Conservation (phyloP, 257 asterid genomes). For the Solanum peruvianum region DNA sequence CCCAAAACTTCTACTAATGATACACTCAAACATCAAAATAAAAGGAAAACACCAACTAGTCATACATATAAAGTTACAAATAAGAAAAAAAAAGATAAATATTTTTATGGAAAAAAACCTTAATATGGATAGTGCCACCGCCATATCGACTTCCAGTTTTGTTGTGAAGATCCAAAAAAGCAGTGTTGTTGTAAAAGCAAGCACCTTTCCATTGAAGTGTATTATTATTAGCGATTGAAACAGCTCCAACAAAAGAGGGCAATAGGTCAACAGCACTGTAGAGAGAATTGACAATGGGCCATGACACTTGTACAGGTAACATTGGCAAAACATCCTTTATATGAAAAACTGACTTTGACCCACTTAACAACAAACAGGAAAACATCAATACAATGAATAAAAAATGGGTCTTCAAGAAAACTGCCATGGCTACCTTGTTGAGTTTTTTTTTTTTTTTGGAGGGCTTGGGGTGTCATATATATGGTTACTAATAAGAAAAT, state of each 20-base stretch:
- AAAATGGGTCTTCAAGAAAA: slow-evolving; percentile 16
- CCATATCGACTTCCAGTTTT: slow-evolving; percentile 54
- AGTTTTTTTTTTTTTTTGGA: neutral
- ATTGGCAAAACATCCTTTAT: slow-evolving; percentile 51
- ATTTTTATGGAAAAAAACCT: slow-evolving; percentile 22
- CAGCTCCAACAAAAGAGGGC: slow-evolving; percentile 79
- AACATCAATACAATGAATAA: slow-evolving; percentile 14
- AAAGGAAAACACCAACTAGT: neutral
- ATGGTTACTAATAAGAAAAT: neutral
- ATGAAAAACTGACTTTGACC: slow-evolving; percentile 38
- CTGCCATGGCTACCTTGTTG: slow-evolving; percentile 9
- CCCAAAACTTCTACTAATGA: neutral
- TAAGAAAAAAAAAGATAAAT: neutral
- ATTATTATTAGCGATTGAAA: slow-evolving; percentile 18
- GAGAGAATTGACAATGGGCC: slow-evolving; percentile 55
- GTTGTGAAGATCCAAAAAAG: slow-evolving; percentile 63
- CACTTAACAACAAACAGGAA: slow-evolving; percentile 8
- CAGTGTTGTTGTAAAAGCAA: slow-evolving; percentile 60
- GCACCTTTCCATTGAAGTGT: slow-evolving; percentile 67
- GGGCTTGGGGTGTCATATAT: neutral
- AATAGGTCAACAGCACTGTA: slow-evolving; percentile 59
- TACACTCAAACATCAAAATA: neutral
- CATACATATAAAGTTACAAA: neutral
- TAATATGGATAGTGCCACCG: slow-evolving; percentile 77
- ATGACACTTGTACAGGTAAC: slow-evolving; percentile 54